Base-by-base conservation (phyloP, 1,284 basidiomycete genomes). In the Wolfiporia cocos region DNA sequence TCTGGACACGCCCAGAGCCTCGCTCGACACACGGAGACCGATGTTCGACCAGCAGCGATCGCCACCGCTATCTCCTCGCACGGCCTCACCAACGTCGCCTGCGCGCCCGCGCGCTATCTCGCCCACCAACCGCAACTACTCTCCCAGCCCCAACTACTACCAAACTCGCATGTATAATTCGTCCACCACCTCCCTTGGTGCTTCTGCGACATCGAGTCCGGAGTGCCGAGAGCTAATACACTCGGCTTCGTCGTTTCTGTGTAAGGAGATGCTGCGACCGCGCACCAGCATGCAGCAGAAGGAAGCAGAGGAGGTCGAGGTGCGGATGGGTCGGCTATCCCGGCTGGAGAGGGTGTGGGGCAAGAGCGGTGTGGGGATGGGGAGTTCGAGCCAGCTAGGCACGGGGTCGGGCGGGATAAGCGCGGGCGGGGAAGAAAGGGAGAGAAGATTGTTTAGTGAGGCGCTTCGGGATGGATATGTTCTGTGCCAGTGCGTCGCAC, bases 391-490 rank as follows among this genome's bases (percentile, higher is more conserved):
- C 32, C 74, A 74, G 54, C 49, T 72, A 29, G 66, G 51, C 36
- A 45, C 55, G 37, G 65, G 51, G 44, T 66, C 57, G 26, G 62
- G 53, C 44, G 69, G 65, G 34, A 55, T 69, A 43, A 78, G 67
- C 57, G 66, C 56, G 44, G 71, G 65, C 36, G 79, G 81, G 23
- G 87, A 87, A 60, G 86, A 89, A 50, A 69, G 81, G 50, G 88
- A 92, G 62, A 64, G 76, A 48, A 74, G 70, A 44, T 61, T 78
- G 26, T 92, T 92, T 56, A 71, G 72, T 35, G 85, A 88, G 44
- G 80, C 85, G 1, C 59, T 92, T 47, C 67, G 78, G 52, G 91
- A 94, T 67, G 91, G 91, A 2, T 86, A 83, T 59, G 75, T 93
- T 21, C 72, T 94, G 18, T 92, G 89, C 77, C 82, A 89, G 90